phyloP scores from a whole-genome alignment of 345 rosid genomes.

The Turritis glabra region DNA sequence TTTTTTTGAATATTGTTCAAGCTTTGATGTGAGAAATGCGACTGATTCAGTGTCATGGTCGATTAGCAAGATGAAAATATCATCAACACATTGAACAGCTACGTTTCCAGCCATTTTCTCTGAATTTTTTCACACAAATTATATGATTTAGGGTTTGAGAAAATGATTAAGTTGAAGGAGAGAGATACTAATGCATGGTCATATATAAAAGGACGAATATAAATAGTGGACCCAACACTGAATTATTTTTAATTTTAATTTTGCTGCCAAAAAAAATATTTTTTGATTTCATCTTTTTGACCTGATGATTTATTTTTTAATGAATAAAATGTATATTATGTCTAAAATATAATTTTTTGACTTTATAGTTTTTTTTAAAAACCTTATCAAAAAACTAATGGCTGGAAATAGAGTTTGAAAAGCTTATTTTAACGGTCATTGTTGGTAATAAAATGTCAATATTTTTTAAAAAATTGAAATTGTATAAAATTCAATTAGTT shows the following conservation, averaged over 20 bases:
- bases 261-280: not conserved
- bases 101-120: not conserved
- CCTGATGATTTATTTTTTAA: not conserved
- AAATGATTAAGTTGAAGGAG: not conserved
- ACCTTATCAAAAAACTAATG: not conserved
- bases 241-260: no score
- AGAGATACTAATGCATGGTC: not conserved
- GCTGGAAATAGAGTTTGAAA: not conserved
- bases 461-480: not conserved
- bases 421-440: not conserved
- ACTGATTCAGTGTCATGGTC: slow-evolving; percentile 18
- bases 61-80: slow-evolving; percentile 8
- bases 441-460: not conserved
- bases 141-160: not conserved
- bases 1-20: not conserved
- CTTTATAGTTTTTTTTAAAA: not conserved
- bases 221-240: not conserved
- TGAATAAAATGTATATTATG: not conserved
- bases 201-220: not conserved
- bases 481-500: not conserved
- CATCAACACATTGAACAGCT: not conserved
- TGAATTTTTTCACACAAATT: not conserved
- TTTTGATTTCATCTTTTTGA: not conserved
- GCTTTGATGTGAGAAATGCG: slow-evolving; percentile 10
- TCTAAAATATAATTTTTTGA: not conserved